Base-by-base conservation (phyloP, 129 eudicot genomes). In the Helichrysum umbraculigerum region DNA sequence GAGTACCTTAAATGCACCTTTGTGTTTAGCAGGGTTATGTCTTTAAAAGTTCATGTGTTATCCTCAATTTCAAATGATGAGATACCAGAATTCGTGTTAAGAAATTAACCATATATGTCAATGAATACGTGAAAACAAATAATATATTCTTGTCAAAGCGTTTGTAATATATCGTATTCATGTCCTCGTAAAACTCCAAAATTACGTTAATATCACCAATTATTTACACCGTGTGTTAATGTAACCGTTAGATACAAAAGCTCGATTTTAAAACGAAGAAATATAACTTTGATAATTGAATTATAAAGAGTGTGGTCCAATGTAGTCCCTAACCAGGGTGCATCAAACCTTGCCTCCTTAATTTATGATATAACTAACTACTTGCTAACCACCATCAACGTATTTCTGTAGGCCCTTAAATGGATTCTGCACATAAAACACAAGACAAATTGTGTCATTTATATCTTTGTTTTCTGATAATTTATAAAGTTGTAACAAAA, bases 301-400 rank as follows among this genome's bases (percentile, higher is more conserved):
- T 35, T 11, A 61, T 61, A 61, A 12, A 61, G 66, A 61, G 66
- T 14, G 66, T 61, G 66, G 66, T 25, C 66, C 66, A 61, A 25
- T 28, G 66, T 25, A 60, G 34, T 25, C 66, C 66, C 34, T 60
- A 60, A 11, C 7, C 7, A 21, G 34, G 65, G 66, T 61, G 66
- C 66, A 61, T 61, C 32, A 15, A 61, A 25, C 35, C 34, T 9
- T 61, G 66, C 16, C 32, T 61, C 66, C 66, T 61, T 61, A 61
- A 61, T 9, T 22, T 61, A 16, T 61, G 35, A 25, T 47, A 25
- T 47, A 14, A 12, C 54, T 61, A 10, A 61, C 34, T 20, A 12
- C 66, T 21, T 61, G 66, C 66, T 3, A 61, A 61, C 66, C 66
- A 61, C 66, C 66, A 21, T 61, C 66, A 61, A 61, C 16, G 33